Evolutionary conservation across 495 filamentous ascomycete genomes (phyloP).

Genomic region (Evernia prunastri): DNA sequence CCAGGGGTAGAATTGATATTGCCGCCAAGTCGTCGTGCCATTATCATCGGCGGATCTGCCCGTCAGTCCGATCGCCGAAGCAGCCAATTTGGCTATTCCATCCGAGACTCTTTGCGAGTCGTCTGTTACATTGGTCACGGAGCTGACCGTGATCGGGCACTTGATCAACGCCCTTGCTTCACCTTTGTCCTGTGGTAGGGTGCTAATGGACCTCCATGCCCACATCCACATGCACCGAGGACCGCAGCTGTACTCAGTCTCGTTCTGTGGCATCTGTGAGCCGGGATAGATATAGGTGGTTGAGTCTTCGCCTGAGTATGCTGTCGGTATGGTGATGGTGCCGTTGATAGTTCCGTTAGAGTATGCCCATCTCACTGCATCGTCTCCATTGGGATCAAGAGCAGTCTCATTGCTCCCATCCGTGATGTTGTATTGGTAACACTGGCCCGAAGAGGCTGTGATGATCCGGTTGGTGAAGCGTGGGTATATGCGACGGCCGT

Average conservation of each 20-base stretch:
- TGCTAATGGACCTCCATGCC: constrained; percentile 4
- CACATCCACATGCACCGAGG: constrained; percentile 24
- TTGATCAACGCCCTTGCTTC: constrained; percentile 9
- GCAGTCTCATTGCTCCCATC: too few relatives aligned
- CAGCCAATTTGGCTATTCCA: constrained; percentile 21
- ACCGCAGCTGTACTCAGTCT: constrained; percentile 17
- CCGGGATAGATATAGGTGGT: constrained; percentile 27
- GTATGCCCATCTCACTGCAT: constrained; percentile 3
- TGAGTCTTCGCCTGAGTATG: constrained; percentile 10
- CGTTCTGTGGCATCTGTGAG: constrained; percentile 16
- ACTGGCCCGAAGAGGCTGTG: too few relatives aligned
- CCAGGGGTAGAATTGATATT: constrained; percentile 24
- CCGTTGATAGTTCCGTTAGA: constrained; percentile 19
- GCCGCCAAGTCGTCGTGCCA: constrained; percentile 17
- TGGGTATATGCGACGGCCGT: constrained; percentile 15
- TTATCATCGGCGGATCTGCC: constrained; percentile 16
- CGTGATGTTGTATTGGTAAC: too few relatives aligned
- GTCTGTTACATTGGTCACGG: constrained; percentile 18
- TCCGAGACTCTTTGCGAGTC: constrained; percentile 12
- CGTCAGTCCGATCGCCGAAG: constrained; percentile 24
- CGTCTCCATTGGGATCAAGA: too few relatives aligned
- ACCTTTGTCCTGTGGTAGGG: not conserved
- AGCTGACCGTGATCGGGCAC: constrained; percentile 21
- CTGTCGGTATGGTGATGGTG: constrained; percentile 14
- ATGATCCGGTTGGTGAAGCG: too few relatives aligned